Evolutionary conservation across 805 yeast species (phyloP).

Genomic region (Spathaspora arborariae): DNA sequence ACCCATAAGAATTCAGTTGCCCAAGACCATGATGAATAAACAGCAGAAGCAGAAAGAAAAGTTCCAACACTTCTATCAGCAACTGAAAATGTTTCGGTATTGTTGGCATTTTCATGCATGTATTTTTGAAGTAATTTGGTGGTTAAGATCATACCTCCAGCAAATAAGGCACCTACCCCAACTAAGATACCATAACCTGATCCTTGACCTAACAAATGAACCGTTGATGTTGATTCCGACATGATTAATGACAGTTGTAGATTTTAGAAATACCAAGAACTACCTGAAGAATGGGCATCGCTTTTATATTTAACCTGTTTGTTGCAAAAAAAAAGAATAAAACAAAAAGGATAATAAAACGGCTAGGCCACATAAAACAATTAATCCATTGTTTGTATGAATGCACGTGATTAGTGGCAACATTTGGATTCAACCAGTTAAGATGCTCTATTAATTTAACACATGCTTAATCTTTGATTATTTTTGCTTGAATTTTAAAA

Average conservation of each 20-base stretch:
- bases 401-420: not conserved
- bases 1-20: conserved; percentile 25
- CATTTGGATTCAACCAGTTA: not conserved
- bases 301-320: not conserved
- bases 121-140: conserved; percentile 21
- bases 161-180: conserved; percentile 29
- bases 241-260: not conserved
- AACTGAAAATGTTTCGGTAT: conserved; percentile 26
- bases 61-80: conserved; percentile 23
- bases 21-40: conserved; percentile 27
- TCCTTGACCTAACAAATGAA: conserved; percentile 17
- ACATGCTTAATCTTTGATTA: not conserved
- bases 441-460: not conserved
- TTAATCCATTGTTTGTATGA: not conserved
- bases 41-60: conserved; percentile 20
- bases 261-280: not conserved
- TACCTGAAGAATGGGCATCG: not conserved
- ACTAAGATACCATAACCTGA: conserved; percentile 29
- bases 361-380: not conserved
- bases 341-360: not conserved
- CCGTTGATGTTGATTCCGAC: conserved; percentile 1
- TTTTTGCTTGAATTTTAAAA: not conserved
- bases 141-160: conserved; percentile 24
- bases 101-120: conserved; percentile 21
- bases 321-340: not conserved